Base-by-base conservation (phyloP, 352 stramenopile genomes). In the Hyphochytrium catenoides region DNA sequence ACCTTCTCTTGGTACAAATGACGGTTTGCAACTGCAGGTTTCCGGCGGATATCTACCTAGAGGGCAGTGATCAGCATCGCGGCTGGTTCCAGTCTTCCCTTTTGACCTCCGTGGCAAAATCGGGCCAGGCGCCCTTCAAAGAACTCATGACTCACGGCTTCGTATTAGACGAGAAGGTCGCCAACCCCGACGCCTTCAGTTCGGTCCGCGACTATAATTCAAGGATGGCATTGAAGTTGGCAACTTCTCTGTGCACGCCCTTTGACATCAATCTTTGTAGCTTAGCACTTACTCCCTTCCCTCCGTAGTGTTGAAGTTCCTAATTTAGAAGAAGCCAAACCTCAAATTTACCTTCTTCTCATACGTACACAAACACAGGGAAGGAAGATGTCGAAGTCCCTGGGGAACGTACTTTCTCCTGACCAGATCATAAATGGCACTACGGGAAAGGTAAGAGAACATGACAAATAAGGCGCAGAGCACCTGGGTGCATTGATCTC, bases 1-100 rank as follows among this genome's bases (percentile, higher is more conserved):
- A n/a, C n/a, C n/a, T n/a, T n/a, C n/a, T n/a, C n/a, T n/a, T n/a
- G n/a, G n/a, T n/a, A n/a, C n/a, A n/a, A n/a, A 72, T 85, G 16
- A 51, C 59, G 16, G 62, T 69, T 17, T 42, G 46, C 26, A 57
- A 61, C 26, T 52, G 64, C 0, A 59, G 73, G 34, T 48, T 74
- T 8, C 41, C 45, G 19, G 90, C 86, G 1, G 73, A 98, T 53
- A 52, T 98, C 31, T 97, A 96, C 50, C 57, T 97, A 14, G 88
- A 97, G 65, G 87, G 73, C 29, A 93, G 74, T 29, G 87, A 97
- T 57, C 90, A 97, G 55, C 85, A 96, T 47, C 74, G 91, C 31
- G 91, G 91, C 21, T 98, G 91, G 91, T 98, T 98, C 54, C 91
- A 98, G 53, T 95, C 75, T 24, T 96, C 83, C 40, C 56, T 98